Base-by-base conservation (phyloP, 257 asterid genomes). In the Rauvolfia tetraphylla region DNA sequence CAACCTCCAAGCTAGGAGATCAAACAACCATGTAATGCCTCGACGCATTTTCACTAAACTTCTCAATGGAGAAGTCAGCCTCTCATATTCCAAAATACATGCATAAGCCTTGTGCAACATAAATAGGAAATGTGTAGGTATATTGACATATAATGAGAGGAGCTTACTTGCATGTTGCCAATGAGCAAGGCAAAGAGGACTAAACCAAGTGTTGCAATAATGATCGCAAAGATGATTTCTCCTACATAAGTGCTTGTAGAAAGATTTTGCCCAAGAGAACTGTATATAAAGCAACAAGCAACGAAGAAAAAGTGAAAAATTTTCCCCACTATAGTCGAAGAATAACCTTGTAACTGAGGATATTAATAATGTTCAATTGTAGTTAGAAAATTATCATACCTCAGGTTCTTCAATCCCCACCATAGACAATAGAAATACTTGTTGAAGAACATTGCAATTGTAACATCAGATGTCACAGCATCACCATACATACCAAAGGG, bases 341-440 rank as follows among this genome's bases (percentile, higher is more conserved):
- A 14, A 61, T 25, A 49, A 1, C 23, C 1, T 29, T n/a, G 41
- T 48, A 23, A n/a, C n/a, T n/a, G n/a, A 18, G 27, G 38, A 39
- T 33, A 27, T 58, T 25, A 23, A 39, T 29, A 62, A 29, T 34
- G 62, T 39, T 62, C 34, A 29, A 53, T 38, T 31, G 27, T 48
- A 34, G 12, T 13, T 7, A 63, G 78, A 68, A 68, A 79, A 80
- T 76, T 15, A 38, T 48, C 46, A 20, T 78, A 90, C 98, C 98
- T 95, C 33, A 95, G 92, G 80, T 92, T 95, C 89, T 88, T 95
- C 86, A 93, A 79, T 29, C 97, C 97, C 96, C 98, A 92, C 98
- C 99, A 91, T 7, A 95, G 88, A 78, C 97, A 92, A 80, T 92
- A 95, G 82, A 95, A 92, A 82, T 92, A 95, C 90, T 92, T 95